A percentile compares a stretch with the other conserved stretches of the same genome.
Conservation (phyloP, 2,329 filamentous ascomycete genomes). For the Graphilbum sp. region DNA sequence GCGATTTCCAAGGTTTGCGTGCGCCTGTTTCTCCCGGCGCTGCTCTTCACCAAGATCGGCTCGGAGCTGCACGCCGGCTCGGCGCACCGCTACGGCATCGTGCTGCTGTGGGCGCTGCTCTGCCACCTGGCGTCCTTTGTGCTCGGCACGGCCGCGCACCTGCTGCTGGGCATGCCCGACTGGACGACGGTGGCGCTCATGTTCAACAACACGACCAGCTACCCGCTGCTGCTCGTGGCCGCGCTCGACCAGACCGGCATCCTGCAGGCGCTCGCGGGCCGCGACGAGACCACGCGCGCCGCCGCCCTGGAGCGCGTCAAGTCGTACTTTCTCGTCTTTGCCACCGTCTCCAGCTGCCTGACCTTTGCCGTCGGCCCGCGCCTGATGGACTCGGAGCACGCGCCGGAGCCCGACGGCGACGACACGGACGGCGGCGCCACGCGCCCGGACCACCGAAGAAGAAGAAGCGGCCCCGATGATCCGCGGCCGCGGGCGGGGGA, state of each 20-base stretch:
- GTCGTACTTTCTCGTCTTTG: slow-evolving; percentile 49
- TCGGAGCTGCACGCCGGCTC: slow-evolving; percentile 21
- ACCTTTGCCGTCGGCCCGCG: slow-evolving; percentile 48
- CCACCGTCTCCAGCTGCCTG: slow-evolving; percentile 44
- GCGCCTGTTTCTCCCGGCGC: slow-evolving; percentile 27
- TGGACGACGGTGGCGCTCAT: slow-evolving; percentile 28
- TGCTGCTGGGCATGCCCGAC: slow-evolving; percentile 23
- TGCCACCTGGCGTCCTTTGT: slow-evolving; percentile 23
- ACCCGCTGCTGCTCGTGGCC: slow-evolving; percentile 27
- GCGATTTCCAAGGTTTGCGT: slow-evolving; percentile 29
- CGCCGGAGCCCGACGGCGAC: slow-evolving; percentile 17
- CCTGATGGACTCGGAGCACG: slow-evolving; percentile 31
- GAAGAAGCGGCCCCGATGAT: not conserved
- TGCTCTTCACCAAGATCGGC: slow-evolving; percentile 29
- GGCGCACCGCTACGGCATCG: slow-evolving; percentile 19
- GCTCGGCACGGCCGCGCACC: slow-evolving; percentile 21
- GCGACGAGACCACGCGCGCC: slow-evolving; percentile 23
- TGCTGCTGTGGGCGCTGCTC: slow-evolving; percentile 24
- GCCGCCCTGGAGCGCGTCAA: slow-evolving; percentile 44
- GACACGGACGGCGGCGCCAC: slow-evolving; percentile 9
- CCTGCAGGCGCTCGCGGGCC: slow-evolving; percentile 27
- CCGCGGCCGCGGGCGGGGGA: not conserved
- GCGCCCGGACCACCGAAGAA: not conserved
- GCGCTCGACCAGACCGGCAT: slow-evolving; percentile 35
- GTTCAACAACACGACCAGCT: slow-evolving; percentile 32